These are phyloP conservation scores for Neurospora intermedia DNA, from an alignment of 495 filamentous ascomycete genomes.

Conservation along the genomic window DNA sequence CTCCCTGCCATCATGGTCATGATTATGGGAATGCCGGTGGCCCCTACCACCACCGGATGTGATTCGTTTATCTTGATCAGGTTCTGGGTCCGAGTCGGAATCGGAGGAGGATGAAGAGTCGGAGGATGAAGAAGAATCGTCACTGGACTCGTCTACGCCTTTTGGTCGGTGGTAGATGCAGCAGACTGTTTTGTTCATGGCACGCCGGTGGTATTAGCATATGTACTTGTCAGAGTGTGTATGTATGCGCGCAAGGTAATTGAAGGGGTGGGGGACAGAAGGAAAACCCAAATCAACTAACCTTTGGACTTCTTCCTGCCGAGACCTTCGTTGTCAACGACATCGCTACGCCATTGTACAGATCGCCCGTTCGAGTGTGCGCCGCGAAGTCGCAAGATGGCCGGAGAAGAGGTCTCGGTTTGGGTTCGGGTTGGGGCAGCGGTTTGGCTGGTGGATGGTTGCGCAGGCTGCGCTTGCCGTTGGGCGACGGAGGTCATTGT, in stretches of 20 bases:
- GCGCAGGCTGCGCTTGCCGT: conserved; percentile 8
- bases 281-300: conserved; percentile 21
- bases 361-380: conserved; percentile 32
- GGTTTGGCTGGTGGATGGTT: conserved; percentile 12
- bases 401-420: conserved; percentile 18
- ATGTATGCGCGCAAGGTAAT: neutral
- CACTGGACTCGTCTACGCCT: conserved; percentile 74
- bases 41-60: conserved; percentile 2
- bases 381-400: conserved; percentile 38
- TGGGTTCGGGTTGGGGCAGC: conserved; percentile 3
- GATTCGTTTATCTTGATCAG: conserved; percentile 13
- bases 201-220: neutral
- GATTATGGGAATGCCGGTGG: conserved; percentile 11
- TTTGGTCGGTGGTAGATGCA: conserved; percentile 92
- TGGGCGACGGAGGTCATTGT: conserved; percentile 14
- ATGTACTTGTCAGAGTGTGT: neutral
- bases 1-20: conserved; percentile 29
- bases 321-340: conserved; percentile 93
- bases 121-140: conserved; percentile 62
- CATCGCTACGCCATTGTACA: conserved; percentile 87
- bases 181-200: conserved; percentile 53
- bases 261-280: neutral
- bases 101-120: conserved; percentile 39
- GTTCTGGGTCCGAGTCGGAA: conserved; percentile 34
- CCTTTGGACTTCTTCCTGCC: conserved; percentile 92